Base-by-base conservation (phyloP, 345 rosid genomes). In the Chamaenerion angustifolium region DNA sequence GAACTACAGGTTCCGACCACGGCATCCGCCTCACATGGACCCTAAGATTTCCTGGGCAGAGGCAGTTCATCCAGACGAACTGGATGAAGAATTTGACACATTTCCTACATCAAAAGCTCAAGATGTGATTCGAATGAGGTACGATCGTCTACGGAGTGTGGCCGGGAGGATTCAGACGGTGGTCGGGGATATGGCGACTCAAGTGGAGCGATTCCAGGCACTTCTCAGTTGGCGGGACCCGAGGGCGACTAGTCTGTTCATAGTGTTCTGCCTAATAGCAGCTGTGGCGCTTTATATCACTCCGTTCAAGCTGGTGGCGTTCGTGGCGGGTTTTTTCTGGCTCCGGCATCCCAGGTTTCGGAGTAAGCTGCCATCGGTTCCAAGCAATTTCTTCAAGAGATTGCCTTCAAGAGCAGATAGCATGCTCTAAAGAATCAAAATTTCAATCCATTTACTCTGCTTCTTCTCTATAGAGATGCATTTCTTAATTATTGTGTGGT, bases 1-100 rank as follows among this genome's bases (percentile, higher is more conserved):
- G 89, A 87, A 77, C 61, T 87, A 75, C 52, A 53, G 85, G 50
- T 68, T 65, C 62, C 84, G 87, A 23, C 74, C 85, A 0, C 67
- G 92, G 46, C 78, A 78, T 65, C 95, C 92, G 46, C 69, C 83
- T 12, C 88, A 85, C 42, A 85, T 85, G 88, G 95, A 85, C 44
- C 79, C 80, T 10, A 85, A 82, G 68, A 67, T 85, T 40, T 85
- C 95, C 3, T 82, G 92, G 80, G 85, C 95, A 12, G 95, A 85
- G 64, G 95, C 85, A 1, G 92, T 72, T 60, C 74, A 67, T 16
- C 64, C 83, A 0, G 94, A 88, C 49, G 96, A 88, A 59, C 68
- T 88, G 8, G 94, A 84, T 6, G 95, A 83, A 58, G 94, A 87
- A 27, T 87, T 83, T 1, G 96, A 83, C 56, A 79, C 80, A 2